phyloP scores from a whole-genome alignment of 495 filamentous ascomycete genomes.

The Penicillium atrosanguineum region DNA sequence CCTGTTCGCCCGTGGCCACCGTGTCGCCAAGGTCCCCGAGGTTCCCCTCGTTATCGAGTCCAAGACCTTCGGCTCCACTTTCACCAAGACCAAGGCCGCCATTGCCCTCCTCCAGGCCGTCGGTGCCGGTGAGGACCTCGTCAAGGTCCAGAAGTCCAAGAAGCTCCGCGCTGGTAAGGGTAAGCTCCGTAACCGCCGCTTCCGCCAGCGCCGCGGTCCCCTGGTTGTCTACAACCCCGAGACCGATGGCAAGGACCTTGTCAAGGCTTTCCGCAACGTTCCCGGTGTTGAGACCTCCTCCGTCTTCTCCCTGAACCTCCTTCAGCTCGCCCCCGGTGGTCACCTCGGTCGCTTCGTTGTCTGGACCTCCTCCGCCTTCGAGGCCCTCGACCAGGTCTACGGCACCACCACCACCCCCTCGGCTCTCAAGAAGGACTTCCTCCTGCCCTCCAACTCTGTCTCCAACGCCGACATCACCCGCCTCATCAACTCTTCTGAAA shows the following conservation, averaged over 20 bases:
- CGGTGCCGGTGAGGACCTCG: slow-evolving; percentile 84
- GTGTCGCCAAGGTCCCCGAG: slow-evolving; percentile 86
- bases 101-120: slow-evolving; percentile 81
- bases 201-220: slow-evolving; percentile 95
- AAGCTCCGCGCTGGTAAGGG: slow-evolving; percentile 98
- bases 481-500: slow-evolving; percentile 97
- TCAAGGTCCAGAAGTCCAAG: slow-evolving; percentile 88
- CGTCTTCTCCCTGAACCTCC: slow-evolving; percentile 94
- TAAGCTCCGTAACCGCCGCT: slow-evolving; percentile 90
- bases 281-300: slow-evolving; percentile 95
- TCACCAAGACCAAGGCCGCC: slow-evolving; percentile 87
- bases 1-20: slow-evolving; percentile 94
- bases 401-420: slow-evolving; percentile 81
- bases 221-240: slow-evolving; percentile 94
- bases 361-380: slow-evolving; percentile 96
- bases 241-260: slow-evolving; percentile 86
- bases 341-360: slow-evolving; percentile 98
- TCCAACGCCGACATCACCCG: slow-evolving; percentile 89
- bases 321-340: slow-evolving; percentile 97
- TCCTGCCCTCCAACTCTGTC: slow-evolving; percentile 84
- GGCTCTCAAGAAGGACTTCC: slow-evolving; percentile 96
- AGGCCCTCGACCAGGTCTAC: slow-evolving; percentile 94
- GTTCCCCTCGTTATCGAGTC: slow-evolving; percentile 95
- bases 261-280: slow-evolving; percentile 95
- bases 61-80: slow-evolving; percentile 72